phyloP scores from a whole-genome alignment of 352 stramenopile species.

The Phytophthora fragariae region DNA sequence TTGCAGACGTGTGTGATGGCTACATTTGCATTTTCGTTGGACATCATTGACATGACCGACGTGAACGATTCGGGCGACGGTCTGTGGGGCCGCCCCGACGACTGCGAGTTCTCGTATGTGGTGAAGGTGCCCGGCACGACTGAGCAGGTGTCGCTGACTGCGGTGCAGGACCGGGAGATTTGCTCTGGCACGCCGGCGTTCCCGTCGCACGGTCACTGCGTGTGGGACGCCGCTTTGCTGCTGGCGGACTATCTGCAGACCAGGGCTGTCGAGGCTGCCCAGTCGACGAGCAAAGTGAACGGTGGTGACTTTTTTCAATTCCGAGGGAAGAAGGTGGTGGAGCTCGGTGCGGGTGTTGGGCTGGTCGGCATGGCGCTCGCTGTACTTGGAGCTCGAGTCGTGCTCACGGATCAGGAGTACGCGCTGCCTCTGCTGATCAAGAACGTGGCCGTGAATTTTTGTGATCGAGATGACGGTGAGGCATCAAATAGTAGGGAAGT shows the following conservation, averaged over 20 bases:
- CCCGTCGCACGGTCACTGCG: conserved; percentile 62
- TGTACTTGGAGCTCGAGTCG: conserved; percentile 50
- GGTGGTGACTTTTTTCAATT: conserved; percentile 14
- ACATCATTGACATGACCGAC: conserved; percentile 21
- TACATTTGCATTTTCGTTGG: conserved; percentile 24
- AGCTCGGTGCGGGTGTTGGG: conserved; percentile 58
- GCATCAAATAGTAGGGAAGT: neutral
- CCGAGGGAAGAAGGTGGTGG: conserved; percentile 41
- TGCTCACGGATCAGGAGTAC: conserved; percentile 62
- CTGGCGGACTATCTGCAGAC: conserved; percentile 58
- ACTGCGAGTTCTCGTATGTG: conserved; percentile 45
- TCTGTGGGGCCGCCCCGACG: conserved; percentile 48
- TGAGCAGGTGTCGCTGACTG: conserved; percentile 34
- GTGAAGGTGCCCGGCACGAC: conserved; percentile 16
- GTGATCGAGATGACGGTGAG: neutral
- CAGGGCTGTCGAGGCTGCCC: conserved; percentile 6
- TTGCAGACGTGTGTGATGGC: conserved; percentile 1
- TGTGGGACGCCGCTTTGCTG: conserved; percentile 65
- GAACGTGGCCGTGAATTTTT: conserved; percentile 59
- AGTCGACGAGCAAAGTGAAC: neutral
- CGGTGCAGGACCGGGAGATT: conserved; percentile 46
- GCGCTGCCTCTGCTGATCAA: conserved; percentile 54
- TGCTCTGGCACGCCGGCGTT: conserved; percentile 46
- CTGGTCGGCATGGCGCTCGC: conserved; percentile 61
- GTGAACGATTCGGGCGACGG: conserved; percentile 21